phyloP scores from a whole-genome alignment of 2,329 filamentous ascomycete species.

The Beauveria asiatica region DNA sequence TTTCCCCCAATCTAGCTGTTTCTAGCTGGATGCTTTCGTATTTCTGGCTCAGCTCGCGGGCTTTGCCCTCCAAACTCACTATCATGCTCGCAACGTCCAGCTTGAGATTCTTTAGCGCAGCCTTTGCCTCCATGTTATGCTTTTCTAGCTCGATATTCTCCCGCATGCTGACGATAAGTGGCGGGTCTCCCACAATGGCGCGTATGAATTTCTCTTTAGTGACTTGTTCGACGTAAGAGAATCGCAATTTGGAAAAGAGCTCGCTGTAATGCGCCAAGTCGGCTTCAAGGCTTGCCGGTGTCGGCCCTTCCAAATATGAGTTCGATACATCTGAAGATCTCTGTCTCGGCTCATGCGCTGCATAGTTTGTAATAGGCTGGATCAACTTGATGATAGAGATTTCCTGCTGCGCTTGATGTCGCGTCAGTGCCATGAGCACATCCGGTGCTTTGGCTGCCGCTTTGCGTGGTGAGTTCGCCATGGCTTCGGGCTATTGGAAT shows the following conservation, averaged over 20 bases:
- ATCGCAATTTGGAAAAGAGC: slow-evolving; percentile 90
- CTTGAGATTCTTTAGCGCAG: slow-evolving; percentile 70
- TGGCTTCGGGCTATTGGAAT: not conserved
- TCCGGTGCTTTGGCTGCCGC: slow-evolving; percentile 24
- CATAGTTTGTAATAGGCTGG: slow-evolving; percentile 58
- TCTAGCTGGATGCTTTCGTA: slow-evolving; percentile 44
- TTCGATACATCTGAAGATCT: slow-evolving; percentile 67
- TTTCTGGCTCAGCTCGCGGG: slow-evolving; percentile 46
- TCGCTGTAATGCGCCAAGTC: slow-evolving; percentile 90
- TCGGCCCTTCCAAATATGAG: slow-evolving; percentile 55
- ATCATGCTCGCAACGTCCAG: slow-evolving; percentile 68
- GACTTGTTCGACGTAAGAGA: slow-evolving; percentile 96
- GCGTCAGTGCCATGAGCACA: slow-evolving; percentile 39
- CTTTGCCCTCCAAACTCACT: slow-evolving; percentile 58
- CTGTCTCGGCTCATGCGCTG: slow-evolving; percentile 30
- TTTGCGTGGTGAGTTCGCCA: slow-evolving; percentile 18
- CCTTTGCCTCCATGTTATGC: slow-evolving; percentile 62
- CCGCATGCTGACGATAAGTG: slow-evolving; percentile 69
- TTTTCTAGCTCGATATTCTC: slow-evolving; percentile 74
- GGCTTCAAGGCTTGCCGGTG: slow-evolving; percentile 68
- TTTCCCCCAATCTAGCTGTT: slow-evolving; percentile 37
- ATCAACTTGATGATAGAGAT: slow-evolving; percentile 70
- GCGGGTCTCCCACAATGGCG: slow-evolving; percentile 83
- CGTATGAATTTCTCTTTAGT: slow-evolving; percentile 97
- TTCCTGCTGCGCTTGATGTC: slow-evolving; percentile 49